Base-by-base conservation (phyloP, 2,329 filamentous ascomycete genomes). In the Fonsecaea pedrosoi region DNA sequence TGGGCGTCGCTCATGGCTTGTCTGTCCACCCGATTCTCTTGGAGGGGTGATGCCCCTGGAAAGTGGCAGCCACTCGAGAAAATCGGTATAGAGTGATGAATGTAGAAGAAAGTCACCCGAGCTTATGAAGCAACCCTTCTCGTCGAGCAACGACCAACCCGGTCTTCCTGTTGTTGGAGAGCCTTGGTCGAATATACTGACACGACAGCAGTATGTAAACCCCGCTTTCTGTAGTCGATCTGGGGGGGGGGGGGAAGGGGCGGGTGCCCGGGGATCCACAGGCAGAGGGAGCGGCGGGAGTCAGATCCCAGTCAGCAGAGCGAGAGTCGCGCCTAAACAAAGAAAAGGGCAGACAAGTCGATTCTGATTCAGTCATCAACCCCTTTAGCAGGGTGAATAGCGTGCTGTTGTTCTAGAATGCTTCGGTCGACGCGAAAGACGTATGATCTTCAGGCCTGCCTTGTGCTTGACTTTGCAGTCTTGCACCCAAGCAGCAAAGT, bases 1-100 rank as follows among this genome's bases (percentile, higher is more conserved):
- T 38, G 32, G 5, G 54, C 25, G 25, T 25, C 9, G 54, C 54
- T 25, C 54, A 57, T 57, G 13, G 34, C 54, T 25, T 57, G 15
- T 25, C 25, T 25, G 25, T 10, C 4, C 12, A 10, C 10, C 9
- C 37, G 37, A 40, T 40, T 40, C 10, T 40, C 37, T 13, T 8
- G 37, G 12, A 1, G 37, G 37, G 13, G 37, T 25, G 25, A 25
- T 25, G 25, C 25, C 25, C 37, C 8, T 40, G 10, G 12, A 13
- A 40, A 40, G 37, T 40, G 37, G 10, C 37, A 40, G 37, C 13
- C 37, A 13, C 37, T 40, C 37, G 12, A 40, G 37, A 2, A 40
- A 40, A 40, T 40, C 12, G 4, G 37, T 40, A 13, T 13, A 40
- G 37, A 13, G 10, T 8, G 25, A 25, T 2, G 25, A 25, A 25